These are phyloP conservation scores for Zalerion maritima DNA, from an alignment of 495 filamentous ascomycete species.

Conservation along the genomic window DNA sequence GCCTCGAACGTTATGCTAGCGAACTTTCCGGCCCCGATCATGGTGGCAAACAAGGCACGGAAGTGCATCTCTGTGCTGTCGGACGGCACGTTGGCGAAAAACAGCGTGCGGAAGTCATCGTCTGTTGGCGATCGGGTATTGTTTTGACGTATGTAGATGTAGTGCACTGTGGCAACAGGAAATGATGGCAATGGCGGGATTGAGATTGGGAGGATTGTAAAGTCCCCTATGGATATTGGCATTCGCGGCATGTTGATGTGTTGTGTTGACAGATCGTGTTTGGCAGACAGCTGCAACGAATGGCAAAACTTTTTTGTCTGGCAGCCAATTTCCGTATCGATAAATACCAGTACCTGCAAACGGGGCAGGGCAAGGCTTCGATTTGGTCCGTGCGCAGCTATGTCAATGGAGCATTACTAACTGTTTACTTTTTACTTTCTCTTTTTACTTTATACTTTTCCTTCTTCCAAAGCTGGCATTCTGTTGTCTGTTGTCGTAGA, in stretches of 20 bases:
- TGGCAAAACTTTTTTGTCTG: conserved; percentile 10
- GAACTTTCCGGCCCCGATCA: conserved; percentile 60
- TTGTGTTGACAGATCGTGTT: conserved; percentile 5
- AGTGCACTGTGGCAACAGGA: conserved; percentile 50
- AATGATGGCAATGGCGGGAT: conserved; percentile 48
- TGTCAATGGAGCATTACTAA: too few relatives aligned
- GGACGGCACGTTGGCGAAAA: conserved; percentile 74
- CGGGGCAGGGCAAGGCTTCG: too few relatives aligned
- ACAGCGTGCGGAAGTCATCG: conserved; percentile 61
- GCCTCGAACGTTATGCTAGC: conserved; percentile 61
- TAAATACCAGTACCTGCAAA: too few relatives aligned
- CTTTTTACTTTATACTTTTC: too few relatives aligned
- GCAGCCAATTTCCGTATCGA: too few relatives aligned
- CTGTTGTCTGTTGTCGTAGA: too few relatives aligned
- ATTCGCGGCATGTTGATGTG: conserved; percentile 16
- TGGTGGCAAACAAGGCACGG: conserved; percentile 51
- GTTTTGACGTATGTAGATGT: conserved; percentile 75
- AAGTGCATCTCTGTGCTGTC: conserved; percentile 70
- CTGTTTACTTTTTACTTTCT: too few relatives aligned
- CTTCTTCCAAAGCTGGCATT: too few relatives aligned
- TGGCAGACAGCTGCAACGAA: conserved; percentile 1
- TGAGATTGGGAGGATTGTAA: conserved; percentile 38
- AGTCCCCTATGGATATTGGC: conserved; percentile 24
- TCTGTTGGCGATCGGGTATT: conserved; percentile 59
- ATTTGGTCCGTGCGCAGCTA: too few relatives aligned